Evolutionary conservation across 1,284 basidiomycete genomes (phyloP), one percentile per base, ranked within the genome.

Genomic region (Boletus holoroseus): DNA sequence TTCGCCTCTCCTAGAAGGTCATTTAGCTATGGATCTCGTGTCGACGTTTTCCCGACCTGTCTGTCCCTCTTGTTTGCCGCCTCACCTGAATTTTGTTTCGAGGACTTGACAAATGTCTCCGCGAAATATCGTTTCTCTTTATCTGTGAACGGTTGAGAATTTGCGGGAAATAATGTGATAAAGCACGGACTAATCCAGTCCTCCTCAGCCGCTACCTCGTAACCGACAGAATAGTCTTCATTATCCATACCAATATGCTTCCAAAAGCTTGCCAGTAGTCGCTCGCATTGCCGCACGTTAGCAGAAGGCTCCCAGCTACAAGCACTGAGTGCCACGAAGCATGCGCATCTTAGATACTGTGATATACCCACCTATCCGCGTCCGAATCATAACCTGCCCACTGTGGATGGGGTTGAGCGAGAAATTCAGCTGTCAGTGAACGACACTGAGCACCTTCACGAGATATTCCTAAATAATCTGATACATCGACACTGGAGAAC

Each of bases 281-380:
- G 73, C 5, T 73, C 62, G 58, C 84, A 86, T 15, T 72, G 68
- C 39, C 63, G 57, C 4, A 85, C 70, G 57, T 86, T 83, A 13
- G 65, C 66, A 44, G 72, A 63, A 6, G 84, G 85, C 50, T 86
- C 85, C 84, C 84, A 86, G 54, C 84, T 87, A 51, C 28, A 46
- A 41, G 28, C 26, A 18, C 30, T n/a, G 24, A 56, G 37, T 30
- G 18, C 22, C 39, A 45, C 31, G 12, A 24, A 46, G 22, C 6
- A 31, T 5, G 41, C 20, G 13, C 27, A 30, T 15, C 28, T 45
- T 18, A 16, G 35, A 44, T 44, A 41, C 3, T 31, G 30, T 16
- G 34, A 37, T 32, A 5, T 13, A 41, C 59, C 6, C 53, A 77
- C 79, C 71, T 81, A 51, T 81, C 73, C 1, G 71, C 67, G 26